phyloP scores from a whole-genome alignment of 2,329 filamentous ascomycete species.

The Trichoderma koningiopsis region DNA sequence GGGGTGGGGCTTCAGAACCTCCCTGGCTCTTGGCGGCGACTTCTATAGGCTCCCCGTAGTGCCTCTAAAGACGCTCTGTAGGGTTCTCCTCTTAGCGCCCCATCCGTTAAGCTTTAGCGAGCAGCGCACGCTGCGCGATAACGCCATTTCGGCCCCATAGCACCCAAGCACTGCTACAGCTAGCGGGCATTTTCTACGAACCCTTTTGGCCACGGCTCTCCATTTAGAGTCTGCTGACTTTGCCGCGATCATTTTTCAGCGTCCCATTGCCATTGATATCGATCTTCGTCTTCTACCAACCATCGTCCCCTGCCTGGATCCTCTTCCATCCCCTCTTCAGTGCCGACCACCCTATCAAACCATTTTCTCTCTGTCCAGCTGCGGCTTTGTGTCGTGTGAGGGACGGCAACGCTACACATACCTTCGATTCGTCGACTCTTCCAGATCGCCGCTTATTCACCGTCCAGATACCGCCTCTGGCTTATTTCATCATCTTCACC shows the following conservation, averaged over 20 bases:
- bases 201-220: background rate
- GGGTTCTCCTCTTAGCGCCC: constrained; percentile 2
- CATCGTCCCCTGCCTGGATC: constrained; percentile 12
- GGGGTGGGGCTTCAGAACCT: constrained; percentile 17
- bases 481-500: constrained; percentile 17
- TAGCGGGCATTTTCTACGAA: background rate
- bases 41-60: background rate
- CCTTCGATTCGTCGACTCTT: background rate
- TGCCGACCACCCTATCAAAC: background rate
- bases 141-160: constrained; percentile 45
- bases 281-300: constrained; percentile 5
- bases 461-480: background rate
- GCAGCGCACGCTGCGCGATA: constrained; percentile 33
- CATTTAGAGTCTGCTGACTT: background rate
- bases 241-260: background rate
- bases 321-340: background rate
- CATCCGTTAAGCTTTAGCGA: constrained; percentile 25
- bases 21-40: background rate
- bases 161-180: constrained; percentile 32
- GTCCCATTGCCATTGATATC: constrained; percentile 3
- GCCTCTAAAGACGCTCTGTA: background rate
- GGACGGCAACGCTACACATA: background rate
- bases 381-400: constrained; percentile 18
- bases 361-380: background rate
- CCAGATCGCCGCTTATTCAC: background rate